phyloP scores from a whole-genome alignment of 2,329 filamentous ascomycete genomes.

The Diaporthe longicolla region DNA sequence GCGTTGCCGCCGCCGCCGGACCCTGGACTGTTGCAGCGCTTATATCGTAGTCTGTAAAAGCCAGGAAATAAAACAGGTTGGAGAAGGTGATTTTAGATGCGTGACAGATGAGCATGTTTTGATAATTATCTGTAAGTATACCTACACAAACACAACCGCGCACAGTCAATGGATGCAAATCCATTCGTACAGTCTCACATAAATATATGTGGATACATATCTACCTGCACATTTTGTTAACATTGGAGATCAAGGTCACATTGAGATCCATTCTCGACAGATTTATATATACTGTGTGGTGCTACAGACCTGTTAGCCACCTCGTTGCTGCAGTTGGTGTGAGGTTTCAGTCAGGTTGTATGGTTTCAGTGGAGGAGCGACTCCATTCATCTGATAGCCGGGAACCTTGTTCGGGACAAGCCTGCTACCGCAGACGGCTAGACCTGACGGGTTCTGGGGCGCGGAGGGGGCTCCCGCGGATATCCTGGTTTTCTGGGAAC shows the following conservation, averaged over 20 bases:
- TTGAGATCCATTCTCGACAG: background rate
- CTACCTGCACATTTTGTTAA: background rate
- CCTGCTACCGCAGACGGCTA: slow-evolving; percentile 13
- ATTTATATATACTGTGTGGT: background rate
- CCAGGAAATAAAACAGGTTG: background rate
- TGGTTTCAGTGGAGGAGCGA: slow-evolving; percentile 23
- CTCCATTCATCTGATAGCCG: slow-evolving; percentile 21
- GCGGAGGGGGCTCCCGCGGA: background rate
- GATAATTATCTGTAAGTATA: background rate
- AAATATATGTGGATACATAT: background rate
- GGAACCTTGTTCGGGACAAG: slow-evolving; percentile 13
- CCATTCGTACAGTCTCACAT: background rate
- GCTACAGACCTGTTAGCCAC: background rate
- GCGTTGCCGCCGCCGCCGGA: background rate
- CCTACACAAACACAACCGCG: background rate
- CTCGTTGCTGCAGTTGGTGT: background rate
- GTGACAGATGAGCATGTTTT: background rate
- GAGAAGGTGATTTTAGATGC: background rate
- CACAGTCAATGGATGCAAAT: background rate
- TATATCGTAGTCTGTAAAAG: background rate
- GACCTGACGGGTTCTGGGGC: slow-evolving; percentile 4
- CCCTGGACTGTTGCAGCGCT: background rate
- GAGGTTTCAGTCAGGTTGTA: slow-evolving; percentile 10
- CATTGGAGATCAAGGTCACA: background rate
- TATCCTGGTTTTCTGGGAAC: background rate